Percentiles rank a stretch among this genome's conserved stretches.
Conservation (phyloP, 1,284 basidiomycete species). For the Fomitopsis pinicola region DNA sequence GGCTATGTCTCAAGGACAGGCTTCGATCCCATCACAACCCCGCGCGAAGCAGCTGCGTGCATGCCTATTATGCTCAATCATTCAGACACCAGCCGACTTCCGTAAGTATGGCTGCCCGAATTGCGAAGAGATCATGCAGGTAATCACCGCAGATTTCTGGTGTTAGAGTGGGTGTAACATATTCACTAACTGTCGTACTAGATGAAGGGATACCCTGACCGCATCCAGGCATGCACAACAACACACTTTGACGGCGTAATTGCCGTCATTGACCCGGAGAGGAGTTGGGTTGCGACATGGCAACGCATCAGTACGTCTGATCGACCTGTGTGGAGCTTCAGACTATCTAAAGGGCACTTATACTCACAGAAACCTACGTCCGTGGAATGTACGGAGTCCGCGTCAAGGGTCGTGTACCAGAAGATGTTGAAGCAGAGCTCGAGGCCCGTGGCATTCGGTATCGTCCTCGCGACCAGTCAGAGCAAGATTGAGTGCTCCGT, state of each 20-base stretch:
- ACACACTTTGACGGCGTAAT: constrained; percentile 93
- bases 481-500: constrained; percentile 45
- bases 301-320: constrained; percentile 75
- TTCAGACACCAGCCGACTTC: constrained; percentile 86
- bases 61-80: constrained; percentile 89
- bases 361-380: constrained; percentile 70
- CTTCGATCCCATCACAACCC: constrained; percentile 54
- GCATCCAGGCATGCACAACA: constrained; percentile 88
- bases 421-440: constrained; percentile 80
- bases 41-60: constrained; percentile 78
- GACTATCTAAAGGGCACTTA: not conserved
- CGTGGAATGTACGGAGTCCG: constrained; percentile 86
- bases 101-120: constrained; percentile 89
- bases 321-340: not conserved
- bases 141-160: constrained; percentile 27
- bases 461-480: constrained; percentile 72
- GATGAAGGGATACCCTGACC: constrained; percentile 88
- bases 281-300: constrained; percentile 95
- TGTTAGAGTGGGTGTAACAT: not conserved
- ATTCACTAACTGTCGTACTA: constrained; percentile 26
- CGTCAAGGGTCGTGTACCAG: constrained; percentile 82
- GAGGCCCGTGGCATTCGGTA: constrained; percentile 76
- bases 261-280: constrained; percentile 83
- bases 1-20: constrained; percentile 27
- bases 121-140: constrained; percentile 94